Conservation (phyloP, 352 stramenopile genomes). For the Aphanomyces cochlioides region DNA sequence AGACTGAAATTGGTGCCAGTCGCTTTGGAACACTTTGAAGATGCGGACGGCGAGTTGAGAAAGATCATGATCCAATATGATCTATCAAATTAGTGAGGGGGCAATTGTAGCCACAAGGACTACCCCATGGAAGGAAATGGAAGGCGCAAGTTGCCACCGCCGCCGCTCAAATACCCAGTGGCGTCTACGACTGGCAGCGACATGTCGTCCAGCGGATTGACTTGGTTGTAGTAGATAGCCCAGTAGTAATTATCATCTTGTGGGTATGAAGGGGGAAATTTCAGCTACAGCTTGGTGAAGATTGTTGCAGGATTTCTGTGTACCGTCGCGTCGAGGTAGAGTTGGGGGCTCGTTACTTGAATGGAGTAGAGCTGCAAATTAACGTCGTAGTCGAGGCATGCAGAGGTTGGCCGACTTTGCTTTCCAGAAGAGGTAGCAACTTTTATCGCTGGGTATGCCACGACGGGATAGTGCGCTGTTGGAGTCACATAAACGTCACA, state of each 20-base stretch:
- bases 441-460: not conserved
- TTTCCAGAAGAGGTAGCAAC: not conserved
- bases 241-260: conserved; percentile 9
- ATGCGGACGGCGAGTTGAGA: not conserved
- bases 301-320: not conserved
- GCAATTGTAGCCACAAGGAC: too few species aligned
- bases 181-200: not conserved
- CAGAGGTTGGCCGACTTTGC: not conserved
- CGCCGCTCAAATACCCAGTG: conserved; percentile 1
- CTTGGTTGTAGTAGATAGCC: conserved; percentile 18
- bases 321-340: conserved; percentile 8
- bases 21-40: not conserved
- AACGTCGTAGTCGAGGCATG: not conserved
- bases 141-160: not conserved
- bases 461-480: not conserved
- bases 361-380: conserved; percentile 19
- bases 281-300: conserved; percentile 8
- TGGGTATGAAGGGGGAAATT: not conserved
- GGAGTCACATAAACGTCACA: conserved; percentile 3
- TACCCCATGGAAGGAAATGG: conserved; percentile 1
- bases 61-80: conserved; percentile 6
- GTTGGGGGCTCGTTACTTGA: conserved; percentile 4
- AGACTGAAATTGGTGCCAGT: not conserved
- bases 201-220: conserved; percentile 7
- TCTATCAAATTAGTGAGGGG: not conserved